These are phyloP conservation scores for Populus nigra DNA, from an alignment of 345 rosid species.

Conservation along the genomic window DNA sequence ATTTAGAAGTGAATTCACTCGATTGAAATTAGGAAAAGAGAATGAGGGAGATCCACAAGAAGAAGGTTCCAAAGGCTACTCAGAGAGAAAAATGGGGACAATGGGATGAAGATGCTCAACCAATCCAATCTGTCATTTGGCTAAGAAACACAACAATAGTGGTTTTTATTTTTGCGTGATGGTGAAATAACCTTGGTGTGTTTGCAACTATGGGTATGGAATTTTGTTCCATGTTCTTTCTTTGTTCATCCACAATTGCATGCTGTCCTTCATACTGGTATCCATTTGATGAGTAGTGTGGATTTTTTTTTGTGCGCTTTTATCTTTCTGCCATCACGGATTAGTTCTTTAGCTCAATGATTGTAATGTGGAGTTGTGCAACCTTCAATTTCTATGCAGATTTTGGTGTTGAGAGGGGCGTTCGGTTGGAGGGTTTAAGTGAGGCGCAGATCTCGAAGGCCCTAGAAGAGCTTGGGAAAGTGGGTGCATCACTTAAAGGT, in stretches of 20 bases:
- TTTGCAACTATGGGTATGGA: not conserved
- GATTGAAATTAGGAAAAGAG: too few relatives aligned
- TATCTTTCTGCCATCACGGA: not conserved
- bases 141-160: not conserved
- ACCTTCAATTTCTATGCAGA: constrained; percentile 33
- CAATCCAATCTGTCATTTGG: not conserved
- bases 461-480: constrained; percentile 59
- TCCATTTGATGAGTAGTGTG: not conserved
- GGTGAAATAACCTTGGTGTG: not conserved
- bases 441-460: constrained; percentile 60
- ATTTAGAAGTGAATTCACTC: too few relatives aligned
- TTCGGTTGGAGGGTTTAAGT: constrained; percentile 55
- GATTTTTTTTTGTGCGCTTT: not conserved
- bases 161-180: not conserved
- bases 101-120: too few relatives aligned
- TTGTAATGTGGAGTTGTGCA: not conserved
- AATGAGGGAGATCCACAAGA: too few relatives aligned
- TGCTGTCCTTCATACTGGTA: not conserved
- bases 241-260: not conserved
- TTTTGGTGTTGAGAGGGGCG: constrained; percentile 67
- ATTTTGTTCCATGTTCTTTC: not conserved
- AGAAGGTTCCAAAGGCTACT: too few relatives aligned
- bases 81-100: too few relatives aligned
- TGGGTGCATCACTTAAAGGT: constrained; percentile 44
- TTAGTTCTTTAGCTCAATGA: not conserved